phyloP scores from a whole-genome alignment of 176 grass and related monocot genomes.

The Alopecurus myosuroides region DNA sequence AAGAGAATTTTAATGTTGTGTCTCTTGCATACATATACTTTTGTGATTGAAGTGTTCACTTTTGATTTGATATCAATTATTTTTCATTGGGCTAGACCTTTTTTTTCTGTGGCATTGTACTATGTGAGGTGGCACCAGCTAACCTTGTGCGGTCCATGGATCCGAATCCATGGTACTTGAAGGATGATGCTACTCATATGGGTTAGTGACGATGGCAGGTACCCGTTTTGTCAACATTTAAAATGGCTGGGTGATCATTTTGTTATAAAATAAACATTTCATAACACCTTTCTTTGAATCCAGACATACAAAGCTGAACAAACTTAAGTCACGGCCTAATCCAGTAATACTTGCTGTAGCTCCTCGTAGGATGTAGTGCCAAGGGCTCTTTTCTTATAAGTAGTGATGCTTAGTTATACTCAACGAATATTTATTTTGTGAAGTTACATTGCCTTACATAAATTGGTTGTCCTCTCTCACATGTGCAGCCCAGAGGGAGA shows the following conservation, averaged over 20 bases:
- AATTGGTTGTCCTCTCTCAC: constrained; percentile 10
- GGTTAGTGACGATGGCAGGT: neutral
- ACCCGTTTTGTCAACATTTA: neutral
- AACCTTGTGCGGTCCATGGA: neutral
- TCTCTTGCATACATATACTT: neutral
- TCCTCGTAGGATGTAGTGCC: neutral
- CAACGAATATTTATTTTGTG: neutral
- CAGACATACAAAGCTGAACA: neutral
- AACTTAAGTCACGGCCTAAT: neutral
- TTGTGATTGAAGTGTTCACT: neutral
- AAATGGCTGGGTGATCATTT: neutral
- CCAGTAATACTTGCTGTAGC: neutral
- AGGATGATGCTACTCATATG: neutral
- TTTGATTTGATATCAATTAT: neutral
- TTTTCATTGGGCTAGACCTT: neutral
- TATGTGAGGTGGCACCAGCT: neutral
- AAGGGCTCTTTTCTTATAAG: neutral
- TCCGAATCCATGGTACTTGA: neutral
- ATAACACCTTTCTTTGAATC: neutral
- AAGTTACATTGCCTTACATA: neutral
- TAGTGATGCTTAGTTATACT: neutral
- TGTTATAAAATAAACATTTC: neutral
- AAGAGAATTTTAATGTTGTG: neutral
- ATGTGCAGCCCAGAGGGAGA: constrained; percentile 84
- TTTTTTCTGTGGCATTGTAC: neutral